Conservation (phyloP, 1,139 yeast species). For the Trichomonascaceae sp. region DNA sequence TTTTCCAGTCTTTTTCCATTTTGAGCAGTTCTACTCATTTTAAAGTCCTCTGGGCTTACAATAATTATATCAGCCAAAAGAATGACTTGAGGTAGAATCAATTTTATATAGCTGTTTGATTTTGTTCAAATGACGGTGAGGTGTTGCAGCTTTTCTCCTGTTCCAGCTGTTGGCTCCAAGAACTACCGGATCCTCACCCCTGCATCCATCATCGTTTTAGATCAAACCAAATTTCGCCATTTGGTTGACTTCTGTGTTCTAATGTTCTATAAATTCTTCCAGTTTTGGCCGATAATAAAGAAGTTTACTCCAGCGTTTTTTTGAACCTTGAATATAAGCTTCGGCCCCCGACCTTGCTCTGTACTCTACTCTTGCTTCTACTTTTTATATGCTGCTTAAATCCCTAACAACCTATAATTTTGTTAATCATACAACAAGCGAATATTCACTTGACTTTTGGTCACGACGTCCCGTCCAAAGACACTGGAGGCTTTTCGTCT, state of each 20-base stretch:
- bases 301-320: neutral
- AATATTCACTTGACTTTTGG: neutral
- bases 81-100: neutral
- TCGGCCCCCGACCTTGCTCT: neutral
- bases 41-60: neutral
- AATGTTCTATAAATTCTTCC: neutral
- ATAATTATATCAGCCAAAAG: neutral
- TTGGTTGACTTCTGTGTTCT: too few relatives aligned
- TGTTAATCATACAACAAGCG: neutral
- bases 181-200: too few relatives aligned
- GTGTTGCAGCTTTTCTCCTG: neutral
- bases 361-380: neutral
- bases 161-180: too few relatives aligned
- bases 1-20: too few relatives aligned
- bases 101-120: neutral
- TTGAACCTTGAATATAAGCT: neutral
- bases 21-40: too few relatives aligned
- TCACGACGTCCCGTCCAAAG: neutral
- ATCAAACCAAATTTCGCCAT: neutral
- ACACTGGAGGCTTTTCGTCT: constrained; percentile 12
- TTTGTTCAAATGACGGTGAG: neutral
- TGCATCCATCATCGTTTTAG: neutral
- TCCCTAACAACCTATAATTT: neutral
- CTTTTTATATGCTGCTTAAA: neutral
- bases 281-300: neutral